Evolutionary conservation across 2,329 filamentous ascomycete genomes (phyloP).

Genomic region (Penicillium brevicompactum): DNA sequence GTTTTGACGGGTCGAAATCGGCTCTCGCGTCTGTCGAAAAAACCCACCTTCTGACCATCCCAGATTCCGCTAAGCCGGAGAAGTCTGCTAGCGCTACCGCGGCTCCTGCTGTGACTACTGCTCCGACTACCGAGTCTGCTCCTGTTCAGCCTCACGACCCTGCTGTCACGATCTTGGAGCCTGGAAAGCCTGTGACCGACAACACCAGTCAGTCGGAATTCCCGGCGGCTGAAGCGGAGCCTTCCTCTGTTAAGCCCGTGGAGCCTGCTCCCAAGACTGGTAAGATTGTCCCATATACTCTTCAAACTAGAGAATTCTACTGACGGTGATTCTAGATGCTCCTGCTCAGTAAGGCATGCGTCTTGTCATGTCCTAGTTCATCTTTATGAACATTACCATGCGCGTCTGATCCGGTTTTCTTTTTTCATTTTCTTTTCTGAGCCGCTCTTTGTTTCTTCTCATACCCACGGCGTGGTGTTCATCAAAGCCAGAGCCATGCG

Average conservation of each 20-base stretch:
- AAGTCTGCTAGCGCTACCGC: no score
- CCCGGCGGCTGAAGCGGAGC: neutral
- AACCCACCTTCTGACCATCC: no score
- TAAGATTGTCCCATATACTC: neutral
- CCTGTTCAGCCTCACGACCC: neutral
- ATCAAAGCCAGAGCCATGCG: neutral
- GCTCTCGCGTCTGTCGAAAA: no score
- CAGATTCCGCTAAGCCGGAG: no score
- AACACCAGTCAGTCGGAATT: neutral
- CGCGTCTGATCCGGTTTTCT: constrained; percentile 1
- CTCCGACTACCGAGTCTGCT: no score
- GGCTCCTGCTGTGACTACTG: no score
- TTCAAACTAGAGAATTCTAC: neutral
- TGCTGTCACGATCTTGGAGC: neutral
- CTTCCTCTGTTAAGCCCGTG: neutral
- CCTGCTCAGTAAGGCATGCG: constrained; percentile 4
- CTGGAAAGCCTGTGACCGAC: neutral
- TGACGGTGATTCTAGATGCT: neutral
- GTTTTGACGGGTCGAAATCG: no score
- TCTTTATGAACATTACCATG: constrained; percentile 2
- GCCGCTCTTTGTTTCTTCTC: neutral
- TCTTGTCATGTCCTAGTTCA: neutral
- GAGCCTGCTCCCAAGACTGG: constrained; percentile 1
- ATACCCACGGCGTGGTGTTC: constrained; percentile 6
- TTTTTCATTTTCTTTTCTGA: neutral